A percentile compares a stretch with the other conserved stretches of the same genome.
Conservation (phyloP, 176 grass and related monocot genomes). For the Bromus sterilis region DNA sequence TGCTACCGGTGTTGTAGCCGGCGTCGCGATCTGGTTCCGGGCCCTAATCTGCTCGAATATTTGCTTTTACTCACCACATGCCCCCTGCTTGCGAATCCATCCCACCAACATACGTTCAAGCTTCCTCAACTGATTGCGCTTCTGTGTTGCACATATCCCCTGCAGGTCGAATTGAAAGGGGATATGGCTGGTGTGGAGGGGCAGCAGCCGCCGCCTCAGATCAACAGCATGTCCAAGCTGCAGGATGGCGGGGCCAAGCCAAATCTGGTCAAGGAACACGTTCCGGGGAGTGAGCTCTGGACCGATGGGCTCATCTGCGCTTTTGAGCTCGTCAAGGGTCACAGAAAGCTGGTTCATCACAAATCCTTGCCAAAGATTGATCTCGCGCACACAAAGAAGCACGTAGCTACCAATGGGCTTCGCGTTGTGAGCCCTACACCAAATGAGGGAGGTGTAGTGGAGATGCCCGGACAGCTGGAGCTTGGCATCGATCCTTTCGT, state of each 20-base stretch:
- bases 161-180: slow-evolving; percentile 4
- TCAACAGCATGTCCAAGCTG: slow-evolving; percentile 17
- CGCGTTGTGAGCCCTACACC: background rate
- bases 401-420: background rate
- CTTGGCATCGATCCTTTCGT: slow-evolving; percentile 9
- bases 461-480: slow-evolving; percentile 3
- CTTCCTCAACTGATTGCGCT: background rate
- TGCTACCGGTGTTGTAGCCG: background rate
- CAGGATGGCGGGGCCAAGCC: slow-evolving; percentile 38
- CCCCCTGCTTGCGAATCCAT: background rate
- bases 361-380: slow-evolving; percentile 18
- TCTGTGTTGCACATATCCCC: background rate
- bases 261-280: slow-evolving; percentile 33
- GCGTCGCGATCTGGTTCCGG: background rate
- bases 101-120: background rate
- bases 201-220: slow-evolving; percentile 9
- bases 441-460: slow-evolving; percentile 16
- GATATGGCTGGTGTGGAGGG: slow-evolving; percentile 34
- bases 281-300: slow-evolving; percentile 68
- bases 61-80: background rate
- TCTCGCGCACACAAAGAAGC: slow-evolving; percentile 13
- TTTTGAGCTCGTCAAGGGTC: slow-evolving; percentile 67
- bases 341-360: slow-evolving; percentile 15
- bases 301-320: slow-evolving; percentile 80
- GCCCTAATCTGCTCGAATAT: background rate